Evolutionary conservation across 805 yeast species (phyloP), one percentile per base, ranked within the genome.

Genomic region (Candida multigemmis): DNA sequence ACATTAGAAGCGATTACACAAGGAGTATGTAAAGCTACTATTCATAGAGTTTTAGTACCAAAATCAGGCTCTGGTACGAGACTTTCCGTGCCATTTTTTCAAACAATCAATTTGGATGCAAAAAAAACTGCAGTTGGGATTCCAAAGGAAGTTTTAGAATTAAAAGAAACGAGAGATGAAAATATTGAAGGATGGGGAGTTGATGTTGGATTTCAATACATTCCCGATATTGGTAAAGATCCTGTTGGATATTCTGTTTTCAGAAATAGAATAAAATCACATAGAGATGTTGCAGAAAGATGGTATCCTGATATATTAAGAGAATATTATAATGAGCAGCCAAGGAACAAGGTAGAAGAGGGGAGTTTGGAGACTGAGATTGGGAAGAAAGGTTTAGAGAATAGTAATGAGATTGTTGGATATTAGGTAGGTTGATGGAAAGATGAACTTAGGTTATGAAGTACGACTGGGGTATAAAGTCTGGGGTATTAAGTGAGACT

Each of bases 1-100:
- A 72, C 77, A 3, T 56, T 74, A 22, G 79, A 74, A 42, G 75
- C 77, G 2, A 48, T 74, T 21, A 68, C 77, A 5, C 61, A 61
- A 20, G 79, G 78, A 0, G 65, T 68, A 4, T 71, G 77, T 38
- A 65, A 66, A 27, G 77, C 79, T 12, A 71, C 80, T 0, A 67
- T 72, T 11, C 81, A 74, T 41, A 50, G 68, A 23, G 78, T 72
- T 6, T 37, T 56, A 26, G 56, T 61, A 12, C 77, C 74, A 2
- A 34, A 49, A 23, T 46, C 55, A 4, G 52, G 49, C 7, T 22
- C 47, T 5, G 62, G 67, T 3, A 59, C 66, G 7, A 38, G 74
- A 29, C 46, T 66, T 7, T 64, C 70, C 7, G 49, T 67, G 14
- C 68, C 74, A 2, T 64, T 64, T 37, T 67, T 66, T 45, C 69